Base-by-base conservation (phyloP, 441 rosid species). In the Corymbia calophylla region DNA sequence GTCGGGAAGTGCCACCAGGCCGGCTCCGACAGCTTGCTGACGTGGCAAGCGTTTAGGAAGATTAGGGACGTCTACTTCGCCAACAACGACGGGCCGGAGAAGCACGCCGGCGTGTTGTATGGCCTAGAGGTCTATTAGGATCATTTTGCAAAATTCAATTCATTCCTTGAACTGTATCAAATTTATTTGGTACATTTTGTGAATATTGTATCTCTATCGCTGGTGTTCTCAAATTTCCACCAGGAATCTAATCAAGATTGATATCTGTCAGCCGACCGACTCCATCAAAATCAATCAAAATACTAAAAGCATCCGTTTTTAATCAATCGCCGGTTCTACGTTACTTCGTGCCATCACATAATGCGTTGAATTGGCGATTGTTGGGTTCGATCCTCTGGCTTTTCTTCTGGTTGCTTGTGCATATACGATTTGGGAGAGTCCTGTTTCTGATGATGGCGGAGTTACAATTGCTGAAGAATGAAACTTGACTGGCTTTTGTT, bases 1-100 rank as follows among this genome's bases (percentile, higher is more conserved):
- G 98, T 95, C 18, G 99, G 98, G 66, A 96, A 94, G 90, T 97
- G 97, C 88, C 99, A 96, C 90, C 98, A 97, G 88, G 99, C 99
- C 88, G 99, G 99, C 48, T 97, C 99, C 13, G 99, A 97, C 91
- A 96, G 98, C 51, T 88, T 97, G 95, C 92, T 97, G 94, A 96
- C 97, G 90, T 97, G 99, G 98, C 98, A 95, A 31, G 98, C 97
- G 35, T 97, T 97, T 90, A 95, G 96, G 89, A 97, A 94, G 93
- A 97, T 97, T 92, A 95, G 98, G 89, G 98, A 96, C 23, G 92
- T 96, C 82, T 96, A 92, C 55, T 97, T 95, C 56, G 89, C 92
- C 1, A 87, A 91, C 3, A 97, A 95, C 3, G 97, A 95, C 64
- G 98, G 97, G 5, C 94, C 96, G 73, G 97, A 96, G 88, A 93